Percentiles rank a stretch among this genome's conserved stretches.
These are phyloP conservation scores for Acephala macrosclerotiorum DNA, from an alignment of 2,329 filamentous ascomycete genomes.

Conservation along the genomic window DNA sequence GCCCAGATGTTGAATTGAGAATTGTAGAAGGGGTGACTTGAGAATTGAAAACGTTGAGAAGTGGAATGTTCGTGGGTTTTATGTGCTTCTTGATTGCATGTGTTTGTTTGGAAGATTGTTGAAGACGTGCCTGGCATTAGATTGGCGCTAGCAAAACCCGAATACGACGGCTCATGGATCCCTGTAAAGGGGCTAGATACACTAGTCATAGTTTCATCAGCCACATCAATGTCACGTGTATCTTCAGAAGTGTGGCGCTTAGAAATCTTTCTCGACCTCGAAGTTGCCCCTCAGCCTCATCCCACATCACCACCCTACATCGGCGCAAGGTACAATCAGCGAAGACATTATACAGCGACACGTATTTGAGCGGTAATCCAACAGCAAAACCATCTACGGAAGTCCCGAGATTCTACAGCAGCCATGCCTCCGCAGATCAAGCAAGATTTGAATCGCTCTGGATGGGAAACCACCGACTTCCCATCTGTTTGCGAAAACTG, in stretches of 20 bases:
- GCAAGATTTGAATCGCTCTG: slow-evolving; percentile 91
- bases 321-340: not conserved
- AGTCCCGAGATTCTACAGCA: not conserved
- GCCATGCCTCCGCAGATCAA: slow-evolving; percentile 91
- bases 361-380: not conserved
- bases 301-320: slow-evolving; percentile 5
- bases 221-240: not conserved
- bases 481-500: slow-evolving; percentile 91
- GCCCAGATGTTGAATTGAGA: slow-evolving; percentile 1
- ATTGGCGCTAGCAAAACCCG: not conserved
- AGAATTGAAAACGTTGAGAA: slow-evolving; percentile 1
- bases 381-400: not conserved
- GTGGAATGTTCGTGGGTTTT: not conserved
- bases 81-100: not conserved
- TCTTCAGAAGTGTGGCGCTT: not conserved
- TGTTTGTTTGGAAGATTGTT: not conserved
- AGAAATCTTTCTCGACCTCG: slow-evolving; percentile 10
- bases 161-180: not conserved
- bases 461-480: slow-evolving; percentile 94
- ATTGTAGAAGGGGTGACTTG: not conserved
- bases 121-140: not conserved
- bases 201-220: too few species aligned
- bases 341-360: not conserved
- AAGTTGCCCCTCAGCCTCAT: slow-evolving; percentile 25
- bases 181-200: not conserved